Evolutionary conservation across 1,139 yeast species (phyloP), one percentile per base, ranked within the genome.

Genomic region (Eremothecium cymbalariae): DNA sequence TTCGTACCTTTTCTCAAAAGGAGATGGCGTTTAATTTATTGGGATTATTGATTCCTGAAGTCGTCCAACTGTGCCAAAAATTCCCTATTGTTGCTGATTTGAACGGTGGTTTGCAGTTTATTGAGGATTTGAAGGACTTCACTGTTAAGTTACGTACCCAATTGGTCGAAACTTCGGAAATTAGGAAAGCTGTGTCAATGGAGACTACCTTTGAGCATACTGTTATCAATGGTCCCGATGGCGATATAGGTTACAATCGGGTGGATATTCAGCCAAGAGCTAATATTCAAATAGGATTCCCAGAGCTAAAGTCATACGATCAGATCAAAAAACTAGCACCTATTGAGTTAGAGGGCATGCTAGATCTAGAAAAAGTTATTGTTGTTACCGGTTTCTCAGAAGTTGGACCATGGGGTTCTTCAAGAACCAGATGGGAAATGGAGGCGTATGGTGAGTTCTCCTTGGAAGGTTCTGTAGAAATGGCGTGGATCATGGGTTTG

Each of bases 351-450:
- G 90, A 84, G 62, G 96, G 95, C 40, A 70, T 90, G 74, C 70
- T 90, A 51, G 95, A 90, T 58, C 77, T 88, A 59, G 96, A 86
- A 58, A 77, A 77, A 52, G 90, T 86, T 43, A 73, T 88, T 47
- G 98, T 90, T 45, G 88, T 88, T 41, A 88, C 98, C 36, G 98
- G 98, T 65, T 90, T 88, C 68, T 71, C 95, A 46, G 98, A 90
- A 68, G 97, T 90, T 50, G 94, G 96, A 59, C 98, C 98, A 59
- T 93, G 96, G 95, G 98, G 98, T 75, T 86, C 88, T 61, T 67
- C 98, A 31, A 83, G 97, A 73, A 90, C 98, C 43, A 79, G 98
- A 72, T 90, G 98, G 98, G 97, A 90, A 65, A 90, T 90, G 95
- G 98, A 90, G 68, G 84, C 96, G 37, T 50, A 64, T 42, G 98